Evolutionary conservation across 768 basidiomycete species (phyloP).

Genomic region (Russula dissimulans): DNA sequence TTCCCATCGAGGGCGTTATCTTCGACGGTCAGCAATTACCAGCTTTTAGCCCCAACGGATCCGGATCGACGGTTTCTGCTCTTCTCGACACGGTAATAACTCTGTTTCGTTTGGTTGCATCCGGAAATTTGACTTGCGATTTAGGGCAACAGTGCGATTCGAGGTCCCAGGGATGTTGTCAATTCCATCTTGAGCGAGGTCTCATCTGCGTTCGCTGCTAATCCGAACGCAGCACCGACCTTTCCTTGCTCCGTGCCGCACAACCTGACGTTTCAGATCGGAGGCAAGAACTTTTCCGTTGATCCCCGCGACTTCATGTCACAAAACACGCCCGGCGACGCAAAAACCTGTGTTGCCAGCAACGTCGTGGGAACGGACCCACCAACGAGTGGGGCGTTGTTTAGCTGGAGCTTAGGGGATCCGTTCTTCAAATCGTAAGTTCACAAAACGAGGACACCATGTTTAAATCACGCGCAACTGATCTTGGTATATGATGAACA

Average conservation of each 20-base stretch:
- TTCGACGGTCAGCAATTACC: slow-evolving; percentile 56
- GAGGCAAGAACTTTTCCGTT: slow-evolving; percentile 49
- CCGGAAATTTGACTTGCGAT: background rate
- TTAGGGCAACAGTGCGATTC: slow-evolving; percentile 69
- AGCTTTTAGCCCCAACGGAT: slow-evolving; percentile 35
- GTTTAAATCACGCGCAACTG: background rate
- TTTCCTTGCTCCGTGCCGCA: slow-evolving; percentile 15
- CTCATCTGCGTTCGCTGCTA: slow-evolving; percentile 8
- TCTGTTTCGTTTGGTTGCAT: background rate
- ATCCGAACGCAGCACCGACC: slow-evolving; percentile 7
- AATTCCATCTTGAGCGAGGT: slow-evolving; percentile 8
- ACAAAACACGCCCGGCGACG: slow-evolving; percentile 27
- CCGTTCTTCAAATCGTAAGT: slow-evolving; percentile 69
- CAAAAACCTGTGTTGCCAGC: slow-evolving; percentile 11
- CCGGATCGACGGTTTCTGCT: slow-evolving; percentile 34
- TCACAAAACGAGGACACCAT: background rate
- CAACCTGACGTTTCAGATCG: slow-evolving; percentile 15
- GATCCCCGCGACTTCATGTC: slow-evolving; percentile 67
- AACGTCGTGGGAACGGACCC: slow-evolving; percentile 16
- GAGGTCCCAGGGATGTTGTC: slow-evolving; percentile 40
- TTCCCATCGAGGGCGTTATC: slow-evolving; percentile 60
- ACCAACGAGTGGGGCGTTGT: slow-evolving; percentile 27
- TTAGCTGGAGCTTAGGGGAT: slow-evolving; percentile 65
- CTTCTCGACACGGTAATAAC: slow-evolving; percentile 58
- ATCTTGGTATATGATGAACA: slow-evolving; percentile 21